phyloP scores from a whole-genome alignment of 495 filamentous ascomycete genomes.

The Penicillium bovifimosum region DNA sequence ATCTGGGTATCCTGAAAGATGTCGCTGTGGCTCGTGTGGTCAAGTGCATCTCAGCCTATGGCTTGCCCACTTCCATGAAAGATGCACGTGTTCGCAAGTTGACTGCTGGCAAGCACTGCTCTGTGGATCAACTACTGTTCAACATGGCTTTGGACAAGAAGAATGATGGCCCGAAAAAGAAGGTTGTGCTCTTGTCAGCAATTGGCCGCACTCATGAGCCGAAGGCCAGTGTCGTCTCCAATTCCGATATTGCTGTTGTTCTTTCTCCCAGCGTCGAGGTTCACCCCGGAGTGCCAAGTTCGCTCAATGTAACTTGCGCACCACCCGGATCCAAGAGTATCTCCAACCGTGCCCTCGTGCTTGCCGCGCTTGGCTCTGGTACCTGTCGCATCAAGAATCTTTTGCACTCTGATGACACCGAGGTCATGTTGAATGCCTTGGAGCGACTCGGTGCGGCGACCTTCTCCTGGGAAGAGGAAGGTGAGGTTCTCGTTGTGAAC shows the following conservation, averaged over 20 bases:
- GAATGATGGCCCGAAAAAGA: conserved; percentile 93
- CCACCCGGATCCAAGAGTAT: conserved; percentile 98
- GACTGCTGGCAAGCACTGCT: conserved; percentile 82
- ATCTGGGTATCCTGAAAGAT: conserved; percentile 80
- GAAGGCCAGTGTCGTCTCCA: conserved; percentile 80
- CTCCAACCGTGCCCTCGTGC: conserved; percentile 87
- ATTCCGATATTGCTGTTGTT: conserved; percentile 76
- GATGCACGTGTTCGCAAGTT: conserved; percentile 80
- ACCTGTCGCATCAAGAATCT: conserved; percentile 85
- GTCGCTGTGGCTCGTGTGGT: conserved; percentile 82
- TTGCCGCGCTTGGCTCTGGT: conserved; percentile 86
- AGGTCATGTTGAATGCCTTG: conserved; percentile 92
- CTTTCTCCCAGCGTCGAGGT: conserved; percentile 77
- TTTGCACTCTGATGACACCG: conserved; percentile 93
- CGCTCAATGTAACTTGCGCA: conserved; percentile 64
- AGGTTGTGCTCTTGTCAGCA: conserved; percentile 87
- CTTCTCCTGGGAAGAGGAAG: conserved; percentile 91
- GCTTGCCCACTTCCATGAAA: conserved; percentile 77
- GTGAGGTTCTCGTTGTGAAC: conserved; percentile 80
- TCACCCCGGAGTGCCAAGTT: conserved; percentile 57
- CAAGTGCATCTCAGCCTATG: conserved; percentile 92
- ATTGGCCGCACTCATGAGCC: conserved; percentile 85
- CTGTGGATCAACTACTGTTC: conserved; percentile 78
- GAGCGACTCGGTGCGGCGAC: conserved; percentile 78
- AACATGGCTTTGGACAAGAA: conserved; percentile 99